These are phyloP conservation scores for Verticillium albo-atrum DNA, from an alignment of 2,329 filamentous ascomycete species.

Conservation along the genomic window DNA sequence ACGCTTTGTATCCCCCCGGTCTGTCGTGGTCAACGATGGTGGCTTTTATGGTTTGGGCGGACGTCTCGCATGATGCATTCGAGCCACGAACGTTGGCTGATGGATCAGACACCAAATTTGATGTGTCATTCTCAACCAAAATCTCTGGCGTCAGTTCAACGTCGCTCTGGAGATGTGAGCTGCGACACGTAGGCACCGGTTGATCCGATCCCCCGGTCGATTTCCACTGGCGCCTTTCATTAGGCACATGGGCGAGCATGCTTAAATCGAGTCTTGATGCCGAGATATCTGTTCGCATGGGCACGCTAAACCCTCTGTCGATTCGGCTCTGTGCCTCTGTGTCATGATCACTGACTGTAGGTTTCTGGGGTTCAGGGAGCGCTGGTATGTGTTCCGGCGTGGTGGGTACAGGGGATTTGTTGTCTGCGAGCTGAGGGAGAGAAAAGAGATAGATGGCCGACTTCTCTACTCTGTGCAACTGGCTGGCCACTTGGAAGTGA, in stretches of 20 bases:
- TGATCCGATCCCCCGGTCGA: not conserved
- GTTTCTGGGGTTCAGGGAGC: too few species aligned
- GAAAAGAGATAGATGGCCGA: slow-evolving; percentile 1
- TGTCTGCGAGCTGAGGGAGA: not conserved
- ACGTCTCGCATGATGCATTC: not conserved
- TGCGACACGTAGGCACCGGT: not conserved
- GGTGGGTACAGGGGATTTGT: not conserved
- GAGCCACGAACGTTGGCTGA: not conserved
- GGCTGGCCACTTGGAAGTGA: slow-evolving; percentile 11
- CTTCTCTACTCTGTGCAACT: slow-evolving; percentile 6
- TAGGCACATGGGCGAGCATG: not conserved
- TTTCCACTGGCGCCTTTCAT: not conserved
- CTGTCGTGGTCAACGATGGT: not conserved
- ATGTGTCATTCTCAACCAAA: not conserved
- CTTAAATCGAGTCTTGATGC: not conserved
- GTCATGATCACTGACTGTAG: not conserved
- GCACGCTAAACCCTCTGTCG: not conserved
- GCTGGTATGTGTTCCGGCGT: not conserved
- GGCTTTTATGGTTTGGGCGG: too few species aligned
- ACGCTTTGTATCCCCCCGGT: not conserved
- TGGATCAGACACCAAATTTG: not conserved
- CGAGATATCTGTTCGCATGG: not conserved
- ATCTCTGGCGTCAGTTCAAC: not conserved
- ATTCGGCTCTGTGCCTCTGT: not conserved
- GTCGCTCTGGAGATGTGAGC: not conserved